These are phyloP conservation scores for Geranomyces michiganensis DNA, from an alignment of 192 early-diverging fungal species.

Conservation along the genomic window DNA sequence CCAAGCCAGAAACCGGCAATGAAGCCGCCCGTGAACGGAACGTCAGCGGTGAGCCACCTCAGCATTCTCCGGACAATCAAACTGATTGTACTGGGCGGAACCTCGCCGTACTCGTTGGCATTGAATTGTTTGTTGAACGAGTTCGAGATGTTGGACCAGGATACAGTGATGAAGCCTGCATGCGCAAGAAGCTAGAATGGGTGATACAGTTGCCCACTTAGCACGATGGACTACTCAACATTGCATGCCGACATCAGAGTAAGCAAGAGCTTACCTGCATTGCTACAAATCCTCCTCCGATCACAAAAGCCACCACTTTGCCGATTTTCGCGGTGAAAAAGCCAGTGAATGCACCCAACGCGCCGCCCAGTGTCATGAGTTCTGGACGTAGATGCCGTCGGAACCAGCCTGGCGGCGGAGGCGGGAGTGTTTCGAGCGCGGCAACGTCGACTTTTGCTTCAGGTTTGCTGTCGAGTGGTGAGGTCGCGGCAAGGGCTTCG, in stretches of 20 bases:
- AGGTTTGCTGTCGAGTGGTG: neutral
- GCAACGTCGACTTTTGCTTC: neutral
- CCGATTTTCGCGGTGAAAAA: conserved; percentile 29
- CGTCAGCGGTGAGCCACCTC: conserved; percentile 28
- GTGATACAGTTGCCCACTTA: neutral
- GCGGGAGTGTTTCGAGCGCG: conserved; percentile 8
- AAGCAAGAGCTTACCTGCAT: conserved; percentile 29
- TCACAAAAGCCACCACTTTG: conserved; percentile 29
- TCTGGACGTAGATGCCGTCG: conserved; percentile 6
- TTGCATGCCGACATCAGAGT: too few species aligned
- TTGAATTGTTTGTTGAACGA: conserved; percentile 17
- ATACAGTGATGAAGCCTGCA: conserved; percentile 21
- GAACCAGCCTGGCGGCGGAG: conserved; percentile 22
- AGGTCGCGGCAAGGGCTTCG: too few species aligned
- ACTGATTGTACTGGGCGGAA: neutral
- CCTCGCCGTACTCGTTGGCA: conserved; percentile 14
- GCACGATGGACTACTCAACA: neutral
- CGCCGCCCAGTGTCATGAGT: conserved; percentile 25
- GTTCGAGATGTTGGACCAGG: conserved; percentile 12
- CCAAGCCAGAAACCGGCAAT: conserved; percentile 30
- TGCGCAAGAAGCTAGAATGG: conserved; percentile 15
- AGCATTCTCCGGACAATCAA: neutral
- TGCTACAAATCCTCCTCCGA: conserved; percentile 27
- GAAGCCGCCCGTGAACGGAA: conserved; percentile 31
- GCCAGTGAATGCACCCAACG: conserved; percentile 26